Evolutionary conservation across 208 protist species (phyloP), one percentile per base, ranked within the genome.

Genomic region (Leishmania martiniquensis): DNA sequence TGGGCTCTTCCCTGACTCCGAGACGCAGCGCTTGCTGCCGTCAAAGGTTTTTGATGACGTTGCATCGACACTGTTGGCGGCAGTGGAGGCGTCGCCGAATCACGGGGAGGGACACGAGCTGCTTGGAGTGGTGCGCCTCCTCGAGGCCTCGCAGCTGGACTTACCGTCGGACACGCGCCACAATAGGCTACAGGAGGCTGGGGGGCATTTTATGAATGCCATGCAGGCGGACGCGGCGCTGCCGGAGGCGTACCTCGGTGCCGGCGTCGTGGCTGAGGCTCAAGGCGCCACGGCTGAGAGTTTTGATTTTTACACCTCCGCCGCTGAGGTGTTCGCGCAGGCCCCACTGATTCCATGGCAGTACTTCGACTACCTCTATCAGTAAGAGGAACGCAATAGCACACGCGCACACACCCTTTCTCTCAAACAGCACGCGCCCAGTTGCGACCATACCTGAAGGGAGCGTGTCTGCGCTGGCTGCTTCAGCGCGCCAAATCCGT

Each of bases 301-400:
- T 52, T 77, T 91, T 12, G 87, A 92, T 52, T 88, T 90, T 67
- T 89, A 89, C 76, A 72, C 89, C n/a, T 89, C 89, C 3, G 92
- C 90, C 1, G 79, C 90, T 32, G 86, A 93, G 80, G 78, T 94
- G 54, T 79, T 72, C 34, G 65, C 70, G 51, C 77, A 80, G 4
- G 85, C 87, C 44, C 89, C 92, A 4, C 79, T 94, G 66, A 87
- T 96, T 71, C 76, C 90, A 4, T 93, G 89, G 72, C 72, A 86
- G 49, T 85, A 83, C 62, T 91, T 96, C 47, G 80, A 84, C 57
- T 94, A 90, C 73, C 60, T 96, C 57, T 89, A 92, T 45, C 76
- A 88, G 45, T 91, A 76, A 65, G 44, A 5, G 7, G 22, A 45
- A 5, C 39, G 3, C 13, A 22, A 22, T 5, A 68, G 1, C 39